phyloP scores from a whole-genome alignment of 225 moss, liverwort and hornwort species.

The Anthoceros angustus region DNA sequence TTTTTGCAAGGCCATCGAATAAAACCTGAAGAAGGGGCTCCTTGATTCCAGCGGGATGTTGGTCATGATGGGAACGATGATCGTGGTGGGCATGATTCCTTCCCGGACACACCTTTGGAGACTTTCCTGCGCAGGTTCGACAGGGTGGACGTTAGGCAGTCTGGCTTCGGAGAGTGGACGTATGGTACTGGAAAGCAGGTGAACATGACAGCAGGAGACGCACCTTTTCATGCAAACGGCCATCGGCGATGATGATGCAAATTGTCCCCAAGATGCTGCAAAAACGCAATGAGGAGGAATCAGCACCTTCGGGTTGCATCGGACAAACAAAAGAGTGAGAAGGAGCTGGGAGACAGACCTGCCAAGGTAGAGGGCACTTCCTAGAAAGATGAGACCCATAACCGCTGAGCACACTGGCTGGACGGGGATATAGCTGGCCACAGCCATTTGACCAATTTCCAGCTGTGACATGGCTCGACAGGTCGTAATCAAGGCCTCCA shows the following conservation, averaged over 20 bases:
- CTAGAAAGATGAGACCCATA: constrained; percentile 36
- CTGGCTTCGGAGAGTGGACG: background rate
- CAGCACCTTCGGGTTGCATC: background rate
- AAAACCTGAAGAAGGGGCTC: background rate
- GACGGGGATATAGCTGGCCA: constrained; percentile 59
- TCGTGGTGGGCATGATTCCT: background rate
- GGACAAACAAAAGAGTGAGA: background rate
- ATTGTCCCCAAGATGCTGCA: constrained; percentile 42
- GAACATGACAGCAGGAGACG: background rate
- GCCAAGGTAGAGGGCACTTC: constrained; percentile 45
- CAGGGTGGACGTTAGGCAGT: background rate
- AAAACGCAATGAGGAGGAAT: background rate
- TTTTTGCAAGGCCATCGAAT: no score
- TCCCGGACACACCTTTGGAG: constrained; percentile 43
- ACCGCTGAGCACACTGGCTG: constrained; percentile 38
- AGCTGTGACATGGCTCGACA: constrained; percentile 96
- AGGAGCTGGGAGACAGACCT: constrained; percentile 15
- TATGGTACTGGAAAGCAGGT: background rate
- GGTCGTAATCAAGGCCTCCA: constrained; percentile 93
- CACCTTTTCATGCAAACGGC: constrained; percentile 81
- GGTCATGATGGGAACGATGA: no score
- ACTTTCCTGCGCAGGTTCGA: constrained; percentile 40
- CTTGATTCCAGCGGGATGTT: background rate
- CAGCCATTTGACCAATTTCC: constrained; percentile 87
- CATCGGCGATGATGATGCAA: constrained; percentile 53